Evolutionary conservation across 2,329 filamentous ascomycete species (phyloP), one percentile per base, ranked within the genome.

Genomic region (Cladosporium sp.): DNA sequence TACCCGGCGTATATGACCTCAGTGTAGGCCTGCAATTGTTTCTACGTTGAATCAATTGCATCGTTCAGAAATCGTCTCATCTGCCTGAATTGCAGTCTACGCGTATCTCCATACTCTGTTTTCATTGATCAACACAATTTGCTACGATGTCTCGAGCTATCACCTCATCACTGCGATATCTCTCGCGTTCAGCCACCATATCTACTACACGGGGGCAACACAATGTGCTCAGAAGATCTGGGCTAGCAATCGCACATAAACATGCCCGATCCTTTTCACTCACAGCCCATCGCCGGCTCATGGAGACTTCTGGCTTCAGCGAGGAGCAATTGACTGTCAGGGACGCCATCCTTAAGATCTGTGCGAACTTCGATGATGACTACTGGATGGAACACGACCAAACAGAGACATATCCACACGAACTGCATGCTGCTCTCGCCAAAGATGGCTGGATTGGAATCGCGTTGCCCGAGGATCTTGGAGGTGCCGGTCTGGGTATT

Each of bases 371-470:
- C 67, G 86, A 90, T 18, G 89, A 91, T 70, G 84, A 86, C 13
- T 94, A 93, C 78, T 94, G 91, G 91, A 88, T 88, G 70, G 85
- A 90, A 62, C 88, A 82, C 68, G 91, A 95, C 74, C 85, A 91
- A 68, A 83, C 83, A 5, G 88, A 88, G 68, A 81, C 86, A 66
- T 90, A 94, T 75, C 92, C 91, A 0, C 84, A 86, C 59, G 90
- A 92, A 39, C 88, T 96, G 48, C 91, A 95, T 75, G 85, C 88
- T 0, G 89, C 89, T 0, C 78, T 95, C 10, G 89, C 91, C 8
- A 85, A 86, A 64, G 89, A 88, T 68, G 91, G 92, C 7, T 95
- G 91, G 90, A 84, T 95, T 48, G 91, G 91, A 2, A 93, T 94
- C 69, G 91, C 91, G 0, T 79, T 95, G 3, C 91, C 91, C 0